phyloP scores from a whole-genome alignment of 2,329 filamentous ascomycete genomes.

The Trichophyton equinum region DNA sequence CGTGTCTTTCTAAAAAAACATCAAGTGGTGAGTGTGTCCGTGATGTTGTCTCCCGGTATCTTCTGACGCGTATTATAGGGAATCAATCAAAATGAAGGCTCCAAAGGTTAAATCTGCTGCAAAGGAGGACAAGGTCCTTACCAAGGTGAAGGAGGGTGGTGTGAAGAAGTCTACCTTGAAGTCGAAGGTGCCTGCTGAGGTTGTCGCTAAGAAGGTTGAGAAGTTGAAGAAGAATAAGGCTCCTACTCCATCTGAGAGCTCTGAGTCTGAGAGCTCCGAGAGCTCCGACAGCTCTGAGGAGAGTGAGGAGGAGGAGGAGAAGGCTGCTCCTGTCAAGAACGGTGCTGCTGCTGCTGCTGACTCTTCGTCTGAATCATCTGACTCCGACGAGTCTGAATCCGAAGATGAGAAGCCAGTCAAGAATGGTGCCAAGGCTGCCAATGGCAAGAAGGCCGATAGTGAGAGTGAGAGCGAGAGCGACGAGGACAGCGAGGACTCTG shows the following conservation, averaged over 20 bases:
- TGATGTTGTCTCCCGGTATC: neutral
- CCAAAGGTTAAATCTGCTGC: slow-evolving; percentile 34
- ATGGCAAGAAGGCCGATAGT: slow-evolving; percentile 16
- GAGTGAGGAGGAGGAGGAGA: slow-evolving; percentile 14
- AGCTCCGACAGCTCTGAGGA: slow-evolving; percentile 12
- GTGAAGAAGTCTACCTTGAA: slow-evolving; percentile 32
- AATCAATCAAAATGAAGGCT: slow-evolving; percentile 26
- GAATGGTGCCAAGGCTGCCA: slow-evolving; percentile 13
- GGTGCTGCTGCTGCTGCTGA: slow-evolving; percentile 19
- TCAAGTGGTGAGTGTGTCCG: neutral
- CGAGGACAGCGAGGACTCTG: slow-evolving; percentile 20
- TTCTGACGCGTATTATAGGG: neutral
- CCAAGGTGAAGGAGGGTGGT: slow-evolving; percentile 37
- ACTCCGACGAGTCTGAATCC: slow-evolving; percentile 19
- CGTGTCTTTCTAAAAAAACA: neutral
- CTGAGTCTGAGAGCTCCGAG: slow-evolving; percentile 9
- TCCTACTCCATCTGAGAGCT: slow-evolving; percentile 12
- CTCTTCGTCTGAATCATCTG: slow-evolving; percentile 21
- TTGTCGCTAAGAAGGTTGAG: slow-evolving; percentile 12
- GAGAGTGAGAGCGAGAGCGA: slow-evolving; percentile 20
- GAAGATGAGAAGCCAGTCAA: slow-evolving; percentile 17
- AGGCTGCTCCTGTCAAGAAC: slow-evolving; percentile 20
- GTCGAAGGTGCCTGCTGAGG: slow-evolving; percentile 17
- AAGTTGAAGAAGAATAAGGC: slow-evolving; percentile 11
- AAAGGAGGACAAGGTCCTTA: slow-evolving; percentile 33